Evolutionary conservation across 2,329 filamentous ascomycete genomes (phyloP).

Genomic region (Diplodia sapinea): DNA sequence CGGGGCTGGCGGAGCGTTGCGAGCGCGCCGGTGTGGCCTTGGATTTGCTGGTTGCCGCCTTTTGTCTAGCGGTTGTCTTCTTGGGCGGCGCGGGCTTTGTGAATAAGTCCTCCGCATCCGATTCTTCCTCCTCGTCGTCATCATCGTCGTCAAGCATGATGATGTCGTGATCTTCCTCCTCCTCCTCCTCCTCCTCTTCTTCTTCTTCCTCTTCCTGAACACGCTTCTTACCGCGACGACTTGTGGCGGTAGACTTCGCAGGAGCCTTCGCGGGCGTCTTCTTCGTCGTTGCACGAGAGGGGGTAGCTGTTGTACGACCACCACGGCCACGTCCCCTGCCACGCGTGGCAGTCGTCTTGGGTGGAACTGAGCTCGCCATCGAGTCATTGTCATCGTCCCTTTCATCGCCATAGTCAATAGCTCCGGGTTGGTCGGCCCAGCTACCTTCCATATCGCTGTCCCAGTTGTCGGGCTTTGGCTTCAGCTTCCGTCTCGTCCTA

Average conservation of each 20-base stretch:
- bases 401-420: constrained; percentile 60
- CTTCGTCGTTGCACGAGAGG: constrained; percentile 44
- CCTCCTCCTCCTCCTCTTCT: constrained; percentile 50
- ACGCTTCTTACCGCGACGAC: constrained; percentile 48
- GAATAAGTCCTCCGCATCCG: constrained; percentile 39
- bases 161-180: constrained; percentile 49
- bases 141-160: constrained; percentile 52
- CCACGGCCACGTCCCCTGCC: constrained; percentile 55
- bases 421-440: constrained; percentile 81
- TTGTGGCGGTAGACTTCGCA: constrained; percentile 39
- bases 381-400: constrained; percentile 45
- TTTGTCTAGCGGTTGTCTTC: constrained; percentile 34
- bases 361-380: constrained; percentile 39
- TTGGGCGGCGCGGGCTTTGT: constrained; percentile 42
- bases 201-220: constrained; percentile 44
- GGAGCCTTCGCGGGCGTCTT: constrained; percentile 44
- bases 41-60: constrained; percentile 42
- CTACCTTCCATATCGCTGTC: constrained; percentile 86
- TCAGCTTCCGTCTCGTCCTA: constrained; percentile 64
- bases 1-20: constrained; percentile 35
- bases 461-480: constrained; percentile 80
- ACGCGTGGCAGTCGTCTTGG: constrained; percentile 50
- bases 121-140: constrained; percentile 55
- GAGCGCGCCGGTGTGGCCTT: constrained; percentile 33
- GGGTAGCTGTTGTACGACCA: constrained; percentile 48